phyloP scores from a whole-genome alignment of 495 filamentous ascomycete species.

The Tuber microsphaerosporum region DNA sequence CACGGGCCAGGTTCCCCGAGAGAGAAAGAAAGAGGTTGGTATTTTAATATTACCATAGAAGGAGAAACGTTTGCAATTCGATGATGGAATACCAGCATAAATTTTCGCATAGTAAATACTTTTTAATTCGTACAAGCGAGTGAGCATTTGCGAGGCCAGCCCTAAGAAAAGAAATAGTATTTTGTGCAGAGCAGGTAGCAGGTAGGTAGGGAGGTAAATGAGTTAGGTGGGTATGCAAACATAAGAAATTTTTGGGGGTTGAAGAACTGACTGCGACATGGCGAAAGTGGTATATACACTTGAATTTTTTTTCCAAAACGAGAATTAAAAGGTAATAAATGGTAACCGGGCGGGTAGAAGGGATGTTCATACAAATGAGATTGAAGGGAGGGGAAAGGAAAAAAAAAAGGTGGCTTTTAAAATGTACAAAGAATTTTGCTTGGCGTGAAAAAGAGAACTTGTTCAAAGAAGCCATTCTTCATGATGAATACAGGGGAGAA shows the following conservation, averaged over 20 bases:
- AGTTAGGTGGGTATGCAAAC: background rate
- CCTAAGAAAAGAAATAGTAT: background rate
- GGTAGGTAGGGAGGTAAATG: background rate
- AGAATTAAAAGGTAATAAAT: background rate
- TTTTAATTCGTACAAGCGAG: slow-evolving; percentile 2
- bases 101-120: background rate
- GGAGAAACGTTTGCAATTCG: background rate
- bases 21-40: background rate
- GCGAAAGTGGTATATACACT: background rate
- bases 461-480: background rate
- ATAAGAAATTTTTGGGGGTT: background rate
- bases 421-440: background rate
- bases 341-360: background rate
- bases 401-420: background rate
- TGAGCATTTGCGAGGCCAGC: background rate
- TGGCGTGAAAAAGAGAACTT: background rate
- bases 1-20: background rate
- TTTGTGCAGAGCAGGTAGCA: background rate
- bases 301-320: background rate
- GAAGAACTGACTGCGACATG: background rate
- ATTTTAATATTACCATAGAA: background rate
- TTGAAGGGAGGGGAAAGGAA: slow-evolving; percentile 3
- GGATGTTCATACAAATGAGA: slow-evolving; percentile 2
- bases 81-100: background rate
- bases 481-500: background rate